These are phyloP conservation scores for Nigrograna mackinnonii DNA, from an alignment of 2,329 filamentous ascomycete genomes.

Conservation along the genomic window DNA sequence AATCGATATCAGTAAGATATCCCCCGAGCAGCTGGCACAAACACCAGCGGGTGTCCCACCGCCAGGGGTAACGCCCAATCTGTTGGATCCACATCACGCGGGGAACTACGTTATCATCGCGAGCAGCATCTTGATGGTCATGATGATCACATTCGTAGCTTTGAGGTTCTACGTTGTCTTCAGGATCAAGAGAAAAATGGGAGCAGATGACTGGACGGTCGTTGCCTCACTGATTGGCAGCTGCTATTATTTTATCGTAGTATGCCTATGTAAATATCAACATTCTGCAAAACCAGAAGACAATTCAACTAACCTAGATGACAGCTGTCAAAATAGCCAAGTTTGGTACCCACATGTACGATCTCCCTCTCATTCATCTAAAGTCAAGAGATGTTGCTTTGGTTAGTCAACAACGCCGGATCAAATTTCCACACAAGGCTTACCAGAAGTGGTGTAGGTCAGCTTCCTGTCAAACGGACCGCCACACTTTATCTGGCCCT, in stretches of 20 bases:
- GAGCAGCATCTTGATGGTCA: slow-evolving; percentile 2
- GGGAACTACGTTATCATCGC: not conserved
- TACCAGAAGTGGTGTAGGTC: slow-evolving; percentile 3
- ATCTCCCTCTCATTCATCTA: slow-evolving; percentile 5
- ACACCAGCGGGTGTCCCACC: slow-evolving; percentile 3
- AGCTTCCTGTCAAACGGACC: slow-evolving; percentile 5
- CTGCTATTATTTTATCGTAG: slow-evolving; percentile 2
- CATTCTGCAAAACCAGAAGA: too few relatives aligned
- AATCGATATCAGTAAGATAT: not conserved
- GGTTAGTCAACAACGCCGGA: not conserved
- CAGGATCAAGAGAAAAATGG: slow-evolving; percentile 1
- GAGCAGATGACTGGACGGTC: slow-evolving; percentile 2
- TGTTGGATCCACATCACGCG: not conserved
- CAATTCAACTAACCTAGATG: too few relatives aligned
- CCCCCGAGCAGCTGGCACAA: slow-evolving; percentile 1
- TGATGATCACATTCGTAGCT: slow-evolving; percentile 3
- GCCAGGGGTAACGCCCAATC: not conserved
- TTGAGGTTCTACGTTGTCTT: slow-evolving; percentile 3
- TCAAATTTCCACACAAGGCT: not conserved
- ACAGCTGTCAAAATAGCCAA: slow-evolving; percentile 1
- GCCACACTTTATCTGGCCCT: slow-evolving; percentile 4
- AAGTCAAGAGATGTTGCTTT: slow-evolving; percentile 1
- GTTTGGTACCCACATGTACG: slow-evolving; percentile 6
- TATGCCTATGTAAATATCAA: too few relatives aligned
- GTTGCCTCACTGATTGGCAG: slow-evolving; percentile 2